Percentiles rank a stretch among this genome's conserved stretches.
phyloP scores from a whole-genome alignment of 306 rosid species.

The Cucurbita moschata region DNA sequence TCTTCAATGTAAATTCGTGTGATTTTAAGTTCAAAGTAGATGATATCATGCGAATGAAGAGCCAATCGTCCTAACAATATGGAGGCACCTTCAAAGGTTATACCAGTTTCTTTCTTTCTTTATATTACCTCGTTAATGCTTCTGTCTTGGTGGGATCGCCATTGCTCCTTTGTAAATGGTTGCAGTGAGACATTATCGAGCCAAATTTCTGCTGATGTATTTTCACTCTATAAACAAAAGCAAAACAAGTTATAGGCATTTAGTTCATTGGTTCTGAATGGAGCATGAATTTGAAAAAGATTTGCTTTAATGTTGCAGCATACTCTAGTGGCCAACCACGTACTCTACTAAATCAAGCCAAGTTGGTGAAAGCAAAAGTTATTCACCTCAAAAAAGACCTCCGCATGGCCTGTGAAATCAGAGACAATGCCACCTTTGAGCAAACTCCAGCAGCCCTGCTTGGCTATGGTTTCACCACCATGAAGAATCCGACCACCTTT shows the following conservation, averaged over 20 bases:
- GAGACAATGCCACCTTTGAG: slow-evolving; percentile 63
- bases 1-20: too few relatives aligned
- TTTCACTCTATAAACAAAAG: slow-evolving; percentile 19
- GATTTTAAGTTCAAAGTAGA: neutral
- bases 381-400: slow-evolving; percentile 55
- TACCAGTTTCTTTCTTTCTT: neutral
- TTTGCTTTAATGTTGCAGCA: neutral
- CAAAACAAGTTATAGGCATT: neutral
- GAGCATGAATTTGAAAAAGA: neutral
- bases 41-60: neutral
- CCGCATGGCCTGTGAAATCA: slow-evolving; percentile 29
- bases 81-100: neutral
- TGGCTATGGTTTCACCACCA: slow-evolving; percentile 33
- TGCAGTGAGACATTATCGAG: slow-evolving; percentile 52
- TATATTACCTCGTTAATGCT: slow-evolving; percentile 33
- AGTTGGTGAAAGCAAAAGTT: slow-evolving; percentile 14
- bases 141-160: slow-evolving; percentile 43
- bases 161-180: slow-evolving; percentile 45
- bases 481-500: slow-evolving; percentile 14
- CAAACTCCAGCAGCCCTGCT: slow-evolving; percentile 61
- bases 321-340: slow-evolving; percentile 4
- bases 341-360: slow-evolving; percentile 4
- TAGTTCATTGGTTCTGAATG: neutral
- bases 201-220: slow-evolving; percentile 37
- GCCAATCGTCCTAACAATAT: neutral